These are phyloP conservation scores for Sporisorium sorghi DNA, from an alignment of 1,284 basidiomycete species.

Conservation along the genomic window DNA sequence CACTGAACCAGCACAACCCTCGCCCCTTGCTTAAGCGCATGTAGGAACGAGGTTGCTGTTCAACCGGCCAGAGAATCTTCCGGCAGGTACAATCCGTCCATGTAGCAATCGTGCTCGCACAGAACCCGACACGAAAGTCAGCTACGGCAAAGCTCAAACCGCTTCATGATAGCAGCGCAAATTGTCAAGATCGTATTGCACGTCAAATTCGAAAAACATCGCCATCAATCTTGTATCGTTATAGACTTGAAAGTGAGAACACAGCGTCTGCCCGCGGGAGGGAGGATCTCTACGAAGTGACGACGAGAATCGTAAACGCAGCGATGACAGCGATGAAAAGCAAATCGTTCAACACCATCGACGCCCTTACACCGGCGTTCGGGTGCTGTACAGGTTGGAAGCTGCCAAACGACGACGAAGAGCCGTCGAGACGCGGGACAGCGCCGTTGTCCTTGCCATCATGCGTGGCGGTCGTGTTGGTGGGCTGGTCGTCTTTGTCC, in stretches of 20 bases:
- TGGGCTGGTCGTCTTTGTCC: constrained; percentile 4
- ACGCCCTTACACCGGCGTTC: neutral
- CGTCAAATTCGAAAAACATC: neutral
- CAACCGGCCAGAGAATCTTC: neutral
- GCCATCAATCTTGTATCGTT: too few species aligned
- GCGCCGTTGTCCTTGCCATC: constrained; percentile 12
- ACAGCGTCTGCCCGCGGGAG: neutral
- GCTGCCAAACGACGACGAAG: constrained; percentile 13
- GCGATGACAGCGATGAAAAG: constrained; percentile 14
- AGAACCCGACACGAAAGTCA: too few species aligned
- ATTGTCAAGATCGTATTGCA: neutral
- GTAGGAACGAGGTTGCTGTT: constrained; percentile 88
- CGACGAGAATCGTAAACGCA: constrained; percentile 21
- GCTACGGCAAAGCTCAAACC: too few species aligned
- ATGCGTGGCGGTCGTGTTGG: constrained; percentile 16
- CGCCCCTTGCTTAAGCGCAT: constrained; percentile 73
- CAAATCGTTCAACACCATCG: constrained; percentile 7
- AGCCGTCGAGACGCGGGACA: constrained; percentile 20
- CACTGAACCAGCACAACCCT: constrained; percentile 14
- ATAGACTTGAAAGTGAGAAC: neutral
- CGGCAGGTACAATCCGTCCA: too few species aligned
- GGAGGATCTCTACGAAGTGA: constrained; percentile 8
- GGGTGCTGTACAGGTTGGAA: constrained; percentile 3
- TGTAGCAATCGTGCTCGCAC: too few species aligned
- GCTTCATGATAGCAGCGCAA: neutral